These are phyloP conservation scores for Tetradesmus lagerheimii DNA, from an alignment of 139 green algal genomes.

Conservation along the genomic window DNA sequence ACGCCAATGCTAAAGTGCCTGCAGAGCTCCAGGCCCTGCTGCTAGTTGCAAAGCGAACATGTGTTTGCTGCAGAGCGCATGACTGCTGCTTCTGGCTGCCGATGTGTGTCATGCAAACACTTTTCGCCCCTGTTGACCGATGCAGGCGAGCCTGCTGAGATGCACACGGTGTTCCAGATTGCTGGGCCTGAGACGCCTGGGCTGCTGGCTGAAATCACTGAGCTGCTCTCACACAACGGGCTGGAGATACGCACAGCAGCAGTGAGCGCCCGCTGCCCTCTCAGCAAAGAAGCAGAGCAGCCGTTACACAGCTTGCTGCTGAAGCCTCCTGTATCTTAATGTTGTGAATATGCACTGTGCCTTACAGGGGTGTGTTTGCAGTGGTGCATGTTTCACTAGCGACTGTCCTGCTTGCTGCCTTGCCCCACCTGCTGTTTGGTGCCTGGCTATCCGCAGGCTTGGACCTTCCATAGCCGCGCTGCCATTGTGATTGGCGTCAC, in stretches of 20 bases:
- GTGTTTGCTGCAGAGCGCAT: neutral
- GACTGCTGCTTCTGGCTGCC: no score
- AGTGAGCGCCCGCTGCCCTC: conserved; percentile 10
- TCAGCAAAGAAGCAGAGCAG: no score
- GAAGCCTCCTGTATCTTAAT: no score
- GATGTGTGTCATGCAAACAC: no score
- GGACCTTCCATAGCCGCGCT: conserved; percentile 82
- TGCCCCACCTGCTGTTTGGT: neutral
- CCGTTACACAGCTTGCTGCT: no score
- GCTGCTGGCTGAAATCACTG: conserved; percentile 31
- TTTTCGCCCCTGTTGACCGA: neutral
- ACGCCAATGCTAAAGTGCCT: no score
- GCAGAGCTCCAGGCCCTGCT: no score
- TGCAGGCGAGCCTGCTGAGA: conserved; percentile 13
- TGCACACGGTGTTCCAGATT: conserved; percentile 44
- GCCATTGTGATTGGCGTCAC: conserved; percentile 87
- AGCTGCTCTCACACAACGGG: conserved; percentile 43
- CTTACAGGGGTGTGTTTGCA: neutral
- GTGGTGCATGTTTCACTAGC: neutral
- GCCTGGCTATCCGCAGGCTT: conserved; percentile 66
- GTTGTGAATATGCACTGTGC: no score
- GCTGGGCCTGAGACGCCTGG: conserved; percentile 39
- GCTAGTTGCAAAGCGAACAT: neutral
- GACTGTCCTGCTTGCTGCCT: neutral
- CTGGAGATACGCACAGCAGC: conserved; percentile 47